Conservation (phyloP, 192 early-diverging fungal genomes). For the Phycomyces blakesleeanus region DNA sequence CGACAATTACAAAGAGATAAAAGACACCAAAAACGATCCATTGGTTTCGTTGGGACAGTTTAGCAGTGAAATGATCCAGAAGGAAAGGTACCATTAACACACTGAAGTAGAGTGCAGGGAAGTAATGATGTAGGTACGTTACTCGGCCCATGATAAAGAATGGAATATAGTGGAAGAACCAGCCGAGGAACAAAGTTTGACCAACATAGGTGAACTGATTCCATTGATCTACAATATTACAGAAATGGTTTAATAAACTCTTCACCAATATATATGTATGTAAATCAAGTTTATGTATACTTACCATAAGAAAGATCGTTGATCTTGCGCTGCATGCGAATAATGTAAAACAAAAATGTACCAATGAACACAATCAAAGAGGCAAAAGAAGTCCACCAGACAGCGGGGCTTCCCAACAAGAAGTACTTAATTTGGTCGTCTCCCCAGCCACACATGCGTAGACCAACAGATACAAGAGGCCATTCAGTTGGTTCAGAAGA, state of each 20-base stretch:
- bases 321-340: constrained; percentile 64
- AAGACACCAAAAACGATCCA: constrained; percentile 39
- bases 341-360: constrained; percentile 37
- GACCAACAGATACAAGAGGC: constrained; percentile 81
- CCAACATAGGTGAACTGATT: constrained; percentile 66
- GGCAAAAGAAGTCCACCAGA: constrained; percentile 79
- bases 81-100: constrained; percentile 74
- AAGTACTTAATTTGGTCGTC: constrained; percentile 85
- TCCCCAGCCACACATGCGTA: constrained; percentile 93
- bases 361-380: constrained; percentile 43
- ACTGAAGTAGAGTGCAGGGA: constrained; percentile 94
- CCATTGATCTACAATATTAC: constrained; percentile 44
- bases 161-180: constrained; percentile 91
- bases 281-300: constrained; percentile 27
- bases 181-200: constrained; percentile 76
- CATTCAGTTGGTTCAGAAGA: constrained; percentile 86
- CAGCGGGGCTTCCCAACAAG: constrained; percentile 88
- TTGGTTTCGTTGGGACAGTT: constrained; percentile 7
- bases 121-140: constrained; percentile 96
- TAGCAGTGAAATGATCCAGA: constrained; percentile 66
- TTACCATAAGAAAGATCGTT: constrained; percentile 44
- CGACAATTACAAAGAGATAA: constrained; percentile 38
- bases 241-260: constrained; percentile 5
- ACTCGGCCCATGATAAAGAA: constrained; percentile 97
- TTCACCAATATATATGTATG: not conserved